Evolutionary conservation across 75 land plant genomes (phyloP).

Genomic region (Pinus tabuliformis): DNA sequence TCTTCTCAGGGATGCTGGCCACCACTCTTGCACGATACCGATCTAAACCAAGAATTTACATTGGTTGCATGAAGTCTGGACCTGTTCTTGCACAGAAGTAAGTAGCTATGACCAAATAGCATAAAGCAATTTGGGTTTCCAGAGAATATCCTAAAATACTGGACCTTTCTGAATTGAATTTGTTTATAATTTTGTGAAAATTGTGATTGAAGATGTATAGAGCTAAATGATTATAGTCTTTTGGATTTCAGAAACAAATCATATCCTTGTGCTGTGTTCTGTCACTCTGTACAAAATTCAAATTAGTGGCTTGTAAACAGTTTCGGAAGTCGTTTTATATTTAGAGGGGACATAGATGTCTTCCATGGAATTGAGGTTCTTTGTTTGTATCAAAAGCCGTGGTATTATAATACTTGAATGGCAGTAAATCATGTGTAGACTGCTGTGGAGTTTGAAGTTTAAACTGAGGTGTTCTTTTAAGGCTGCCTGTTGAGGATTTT

Average conservation of each 20-base stretch:
- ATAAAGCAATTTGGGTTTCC: background rate
- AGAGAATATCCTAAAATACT: background rate
- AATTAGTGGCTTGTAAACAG: too few species aligned
- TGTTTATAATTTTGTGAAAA: too few species aligned
- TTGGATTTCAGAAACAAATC: too few species aligned
- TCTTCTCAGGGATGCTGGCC: conserved; percentile 27
- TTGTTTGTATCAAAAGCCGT: background rate
- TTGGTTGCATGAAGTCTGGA: conserved; percentile 51
- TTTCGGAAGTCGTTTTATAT: too few species aligned
- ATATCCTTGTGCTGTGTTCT: too few species aligned
- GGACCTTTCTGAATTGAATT: background rate
- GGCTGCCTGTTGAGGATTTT: background rate
- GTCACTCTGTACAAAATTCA: too few species aligned
- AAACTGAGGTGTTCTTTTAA: background rate
- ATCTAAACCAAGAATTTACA: conserved; percentile 36
- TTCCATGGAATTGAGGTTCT: too few species aligned
- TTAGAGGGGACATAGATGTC: too few species aligned
- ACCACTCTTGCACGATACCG: conserved; percentile 31
- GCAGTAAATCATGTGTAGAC: background rate
- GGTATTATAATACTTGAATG: background rate
- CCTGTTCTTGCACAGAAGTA: conserved; percentile 47
- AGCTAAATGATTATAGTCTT: background rate
- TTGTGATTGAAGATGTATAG: background rate
- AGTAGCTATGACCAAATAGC: background rate
- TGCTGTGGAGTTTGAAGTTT: background rate